These are phyloP conservation scores for Prunus mira DNA, from an alignment of 306 rosid genomes.

Conservation along the genomic window DNA sequence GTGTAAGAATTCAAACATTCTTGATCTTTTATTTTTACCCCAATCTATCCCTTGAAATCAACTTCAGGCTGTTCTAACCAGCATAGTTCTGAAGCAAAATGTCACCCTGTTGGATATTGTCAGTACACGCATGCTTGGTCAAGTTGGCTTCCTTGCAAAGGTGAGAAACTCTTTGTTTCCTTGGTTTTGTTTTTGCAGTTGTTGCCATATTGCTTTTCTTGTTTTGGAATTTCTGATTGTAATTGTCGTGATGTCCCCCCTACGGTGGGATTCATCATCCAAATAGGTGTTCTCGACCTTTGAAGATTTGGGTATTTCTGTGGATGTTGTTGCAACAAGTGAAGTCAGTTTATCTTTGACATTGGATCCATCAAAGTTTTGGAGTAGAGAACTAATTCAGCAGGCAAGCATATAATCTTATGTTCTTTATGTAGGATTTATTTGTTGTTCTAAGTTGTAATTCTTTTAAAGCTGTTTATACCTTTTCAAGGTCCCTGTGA, in stretches of 20 bases:
- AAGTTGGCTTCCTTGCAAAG: conserved; percentile 69
- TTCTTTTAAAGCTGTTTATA: neutral
- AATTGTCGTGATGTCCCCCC: neutral
- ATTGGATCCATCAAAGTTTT: conserved; percentile 83
- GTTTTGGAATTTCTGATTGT: neutral
- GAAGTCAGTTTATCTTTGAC: conserved; percentile 92
- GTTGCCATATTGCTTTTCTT: neutral
- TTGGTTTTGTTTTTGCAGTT: neutral
- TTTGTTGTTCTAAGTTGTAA: neutral
- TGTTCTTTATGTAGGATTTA: neutral
- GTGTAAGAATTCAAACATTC: neutral
- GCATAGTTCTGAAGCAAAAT: conserved; percentile 64
- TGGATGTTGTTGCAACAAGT: conserved; percentile 88
- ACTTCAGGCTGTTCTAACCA: conserved; percentile 55
- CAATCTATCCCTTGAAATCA: neutral
- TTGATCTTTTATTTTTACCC: neutral
- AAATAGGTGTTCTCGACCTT: conserved; percentile 59
- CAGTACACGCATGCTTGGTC: conserved; percentile 79
- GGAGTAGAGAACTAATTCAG: conserved; percentile 90
- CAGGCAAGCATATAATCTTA: conserved; percentile 54
- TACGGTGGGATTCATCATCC: neutral
- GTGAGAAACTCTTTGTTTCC: conserved; percentile 27
- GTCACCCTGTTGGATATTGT: conserved; percentile 70
- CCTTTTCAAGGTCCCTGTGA: neutral
- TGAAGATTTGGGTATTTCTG: conserved; percentile 83